Conservation (phyloP, 1,284 basidiomycete genomes). For the Singerocomus inundabilis region DNA sequence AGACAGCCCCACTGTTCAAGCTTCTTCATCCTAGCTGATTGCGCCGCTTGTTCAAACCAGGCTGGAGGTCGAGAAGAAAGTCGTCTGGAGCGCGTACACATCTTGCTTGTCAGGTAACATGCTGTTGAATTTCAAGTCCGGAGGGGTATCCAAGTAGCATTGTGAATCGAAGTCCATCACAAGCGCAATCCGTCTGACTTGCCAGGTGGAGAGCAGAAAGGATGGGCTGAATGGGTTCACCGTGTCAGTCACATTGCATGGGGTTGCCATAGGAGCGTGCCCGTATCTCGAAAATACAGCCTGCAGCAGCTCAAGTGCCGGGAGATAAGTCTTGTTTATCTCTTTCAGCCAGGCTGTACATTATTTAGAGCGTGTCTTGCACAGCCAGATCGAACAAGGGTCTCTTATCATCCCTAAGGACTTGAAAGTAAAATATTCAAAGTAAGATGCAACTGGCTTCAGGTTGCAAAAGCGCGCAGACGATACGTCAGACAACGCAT, state of each 20-base stretch:
- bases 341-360: too few relatives aligned
- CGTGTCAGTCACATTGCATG: constrained; percentile 1
- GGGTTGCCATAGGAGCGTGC: neutral
- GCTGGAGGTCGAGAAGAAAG: neutral
- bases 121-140: constrained; percentile 1
- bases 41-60: constrained; percentile 1
- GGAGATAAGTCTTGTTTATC: too few relatives aligned
- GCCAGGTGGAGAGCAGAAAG: neutral
- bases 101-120: neutral
- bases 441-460: too few relatives aligned
- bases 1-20: neutral
- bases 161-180: neutral
- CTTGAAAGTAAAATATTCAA: too few relatives aligned
- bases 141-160: neutral
- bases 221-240: neutral
- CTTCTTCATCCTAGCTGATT: too few relatives aligned
- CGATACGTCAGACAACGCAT: too few relatives aligned
- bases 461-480: too few relatives aligned
- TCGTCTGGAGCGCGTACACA: constrained; percentile 3
- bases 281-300: constrained; percentile 4
- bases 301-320: neutral
- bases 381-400: too few relatives aligned
- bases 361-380: too few relatives aligned
- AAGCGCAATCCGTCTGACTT: neutral
- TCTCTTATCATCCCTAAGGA: too few relatives aligned